Evolutionary conservation across 2,329 filamentous ascomycete species (phyloP).

Genomic region (Sclerotinia glacialis): DNA sequence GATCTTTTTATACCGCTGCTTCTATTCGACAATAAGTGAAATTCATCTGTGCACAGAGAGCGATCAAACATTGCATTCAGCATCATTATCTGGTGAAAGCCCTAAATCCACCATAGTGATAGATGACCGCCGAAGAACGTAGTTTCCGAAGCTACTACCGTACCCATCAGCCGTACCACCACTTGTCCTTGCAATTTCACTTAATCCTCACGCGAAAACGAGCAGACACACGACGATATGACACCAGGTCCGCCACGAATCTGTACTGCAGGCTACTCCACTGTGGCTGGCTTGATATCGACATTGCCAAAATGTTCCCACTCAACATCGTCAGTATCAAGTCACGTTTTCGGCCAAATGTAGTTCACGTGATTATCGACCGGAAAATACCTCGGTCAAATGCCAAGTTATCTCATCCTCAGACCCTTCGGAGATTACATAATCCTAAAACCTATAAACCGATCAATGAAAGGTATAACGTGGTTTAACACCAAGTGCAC

Average conservation of each 20-base stretch:
- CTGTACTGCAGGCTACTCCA: background rate
- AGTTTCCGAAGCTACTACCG: background rate
- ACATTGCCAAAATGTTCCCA: background rate
- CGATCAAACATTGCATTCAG: too few species aligned
- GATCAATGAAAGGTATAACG: too few species aligned
- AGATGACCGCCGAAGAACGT: background rate
- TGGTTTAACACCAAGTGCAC: too few species aligned
- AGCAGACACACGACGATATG: background rate
- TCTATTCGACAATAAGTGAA: background rate
- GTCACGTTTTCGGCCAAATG: background rate
- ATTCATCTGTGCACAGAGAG: background rate
- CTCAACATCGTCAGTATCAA: background rate
- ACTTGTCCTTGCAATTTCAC: background rate
- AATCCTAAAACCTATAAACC: too few species aligned
- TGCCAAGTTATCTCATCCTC: too few species aligned
- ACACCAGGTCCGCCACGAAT: background rate
- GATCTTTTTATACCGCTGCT: background rate
- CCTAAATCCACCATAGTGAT: background rate
- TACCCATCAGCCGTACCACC: background rate
- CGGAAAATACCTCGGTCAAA: background rate
- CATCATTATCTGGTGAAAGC: too few species aligned
- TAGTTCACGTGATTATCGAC: background rate
- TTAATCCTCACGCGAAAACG: background rate
- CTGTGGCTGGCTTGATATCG: too few species aligned
- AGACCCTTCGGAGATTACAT: too few species aligned